These are phyloP conservation scores for Gardenia jasminoides DNA, from an alignment of 257 asterid species.

Conservation along the genomic window DNA sequence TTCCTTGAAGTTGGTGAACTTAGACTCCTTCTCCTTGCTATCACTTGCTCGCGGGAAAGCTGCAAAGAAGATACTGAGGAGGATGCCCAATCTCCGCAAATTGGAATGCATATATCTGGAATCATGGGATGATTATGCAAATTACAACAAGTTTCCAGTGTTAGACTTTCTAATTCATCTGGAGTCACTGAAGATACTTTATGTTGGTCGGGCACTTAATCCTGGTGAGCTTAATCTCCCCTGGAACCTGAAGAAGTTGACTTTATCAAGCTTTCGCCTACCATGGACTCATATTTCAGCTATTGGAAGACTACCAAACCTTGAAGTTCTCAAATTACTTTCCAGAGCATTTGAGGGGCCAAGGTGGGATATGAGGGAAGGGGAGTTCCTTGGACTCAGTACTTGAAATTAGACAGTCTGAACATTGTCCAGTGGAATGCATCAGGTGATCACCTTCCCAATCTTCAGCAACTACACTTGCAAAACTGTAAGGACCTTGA, in stretches of 20 bases:
- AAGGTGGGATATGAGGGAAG: neutral
- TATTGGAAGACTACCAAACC: neutral
- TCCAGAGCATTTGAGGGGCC: neutral
- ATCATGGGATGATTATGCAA: neutral
- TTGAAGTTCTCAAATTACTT: neutral
- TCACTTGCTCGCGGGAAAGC: neutral
- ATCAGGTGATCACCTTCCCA: neutral
- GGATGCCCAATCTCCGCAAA: constrained; percentile 1
- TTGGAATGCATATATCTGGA: neutral
- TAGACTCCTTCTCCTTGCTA: neutral
- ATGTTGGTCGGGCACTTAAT: neutral
- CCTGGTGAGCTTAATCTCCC: neutral
- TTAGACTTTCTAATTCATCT: neutral
- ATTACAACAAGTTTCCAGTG: neutral
- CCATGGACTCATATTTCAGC: neutral
- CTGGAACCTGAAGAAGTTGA: neutral
- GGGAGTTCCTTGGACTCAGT: neutral
- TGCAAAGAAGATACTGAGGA: neutral
- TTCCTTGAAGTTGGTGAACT: neutral
- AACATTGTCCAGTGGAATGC: neutral
- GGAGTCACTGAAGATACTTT: constrained; percentile 1
- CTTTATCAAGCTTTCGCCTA: neutral
- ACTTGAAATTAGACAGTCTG: neutral
- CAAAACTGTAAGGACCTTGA: neutral
- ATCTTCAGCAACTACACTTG: neutral